Conservation (phyloP, 2,329 filamentous ascomycete genomes). For the Aspergillus versicolor region DNA sequence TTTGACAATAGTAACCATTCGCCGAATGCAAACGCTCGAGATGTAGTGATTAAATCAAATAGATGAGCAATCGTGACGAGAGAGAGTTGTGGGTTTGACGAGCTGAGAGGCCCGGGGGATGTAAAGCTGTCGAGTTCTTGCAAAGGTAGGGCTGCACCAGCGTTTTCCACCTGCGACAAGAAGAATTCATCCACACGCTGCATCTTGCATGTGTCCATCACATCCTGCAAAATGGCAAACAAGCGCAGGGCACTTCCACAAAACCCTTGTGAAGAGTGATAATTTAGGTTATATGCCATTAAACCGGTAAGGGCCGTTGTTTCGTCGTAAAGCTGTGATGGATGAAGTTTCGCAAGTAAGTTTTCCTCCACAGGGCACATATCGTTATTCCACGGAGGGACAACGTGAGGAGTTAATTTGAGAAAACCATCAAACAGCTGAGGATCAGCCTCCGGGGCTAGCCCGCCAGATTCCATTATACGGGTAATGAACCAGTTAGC, state of each 20-base stretch:
- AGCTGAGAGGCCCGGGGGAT: constrained; percentile 22
- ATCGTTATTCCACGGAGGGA: constrained; percentile 33
- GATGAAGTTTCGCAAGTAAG: constrained; percentile 22
- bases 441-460: constrained; percentile 48
- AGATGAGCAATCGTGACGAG: constrained; percentile 49
- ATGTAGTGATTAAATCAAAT: constrained; percentile 51
- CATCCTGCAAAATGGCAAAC: constrained; percentile 33
- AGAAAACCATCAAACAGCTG: constrained; percentile 42
- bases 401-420: constrained; percentile 30
- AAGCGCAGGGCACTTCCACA: constrained; percentile 28
- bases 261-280: constrained; percentile 24
- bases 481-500: constrained; percentile 47
- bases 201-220: constrained; percentile 37
- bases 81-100: constrained; percentile 44
- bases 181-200: constrained; percentile 35
- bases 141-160: constrained; percentile 16
- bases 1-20: constrained; percentile 53
- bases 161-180: constrained; percentile 22
- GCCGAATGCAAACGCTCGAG: constrained; percentile 50
- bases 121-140: constrained; percentile 19
- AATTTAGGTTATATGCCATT: constrained; percentile 33
- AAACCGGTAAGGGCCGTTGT: constrained; percentile 34
- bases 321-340: constrained; percentile 33
- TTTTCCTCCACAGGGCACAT: constrained; percentile 18
- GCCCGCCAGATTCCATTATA: constrained; percentile 50